Base-by-base conservation (phyloP, 2,329 filamentous ascomycete genomes). In the Calycina marina region DNA sequence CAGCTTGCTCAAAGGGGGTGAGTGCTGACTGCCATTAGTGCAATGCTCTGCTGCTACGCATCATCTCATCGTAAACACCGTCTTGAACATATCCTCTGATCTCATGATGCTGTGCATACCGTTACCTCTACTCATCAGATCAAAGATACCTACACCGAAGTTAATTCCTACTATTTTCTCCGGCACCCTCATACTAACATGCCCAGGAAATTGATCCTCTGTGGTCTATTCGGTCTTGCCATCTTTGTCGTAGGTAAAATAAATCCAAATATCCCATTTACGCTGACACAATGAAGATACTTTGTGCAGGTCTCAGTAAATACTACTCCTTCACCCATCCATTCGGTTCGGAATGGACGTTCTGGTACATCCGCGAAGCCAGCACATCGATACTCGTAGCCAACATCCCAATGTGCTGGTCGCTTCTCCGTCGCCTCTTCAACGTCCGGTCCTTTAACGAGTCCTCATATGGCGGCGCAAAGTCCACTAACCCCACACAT, bases 31-130 rank as follows among this genome's bases (percentile, higher is more conserved):
- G 14, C 26, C 22, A 15, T 18, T n/a, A 65, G 62, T 56, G 2
- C 68, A 75, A 57, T 75, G 69, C 45, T 66, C 67, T 1, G 64
- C 69, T 0, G 61, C 66, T 2, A 57, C 63, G 11, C 57, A 70
- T 44, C 72, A 72, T 42, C 58, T 71, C 8, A 71, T 72, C 31
- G 64, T 66, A 11, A 70, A 74, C 37, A 62, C 66, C 1, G 57
- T 61, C 4, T 63, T 76, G 46, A 76, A 77, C 42, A 64, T 75
- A 30, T 62, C 65, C 2, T 72, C 68, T 15, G 72, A 76, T 40
- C 22, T 72, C 2, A 59, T 69, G 54, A 73, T 77, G 46, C 63
- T 76, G 16, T 45, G 59, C 3, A 63, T 76, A 13, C 68, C 69
- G 1, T 57, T 75, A 40, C 69, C 69, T 1, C 47, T 66, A 22